phyloP scores from a whole-genome alignment of 2,329 filamentous ascomycete species.

The Botrytis cinerea region DNA sequence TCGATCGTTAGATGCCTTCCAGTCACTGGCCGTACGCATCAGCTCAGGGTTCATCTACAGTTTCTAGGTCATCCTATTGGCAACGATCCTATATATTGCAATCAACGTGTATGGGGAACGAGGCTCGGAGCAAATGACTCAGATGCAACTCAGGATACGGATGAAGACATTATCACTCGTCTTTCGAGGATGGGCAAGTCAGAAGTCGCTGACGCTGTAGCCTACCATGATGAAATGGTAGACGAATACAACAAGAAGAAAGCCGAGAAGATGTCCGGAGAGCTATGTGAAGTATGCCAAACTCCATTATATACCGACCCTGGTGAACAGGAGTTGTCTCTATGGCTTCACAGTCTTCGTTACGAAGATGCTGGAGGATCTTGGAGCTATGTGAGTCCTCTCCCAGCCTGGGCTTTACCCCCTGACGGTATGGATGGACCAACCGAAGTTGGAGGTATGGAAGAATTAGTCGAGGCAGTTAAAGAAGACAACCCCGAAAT shows the following conservation, averaged over 20 bases:
- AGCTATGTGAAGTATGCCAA: conserved; percentile 76
- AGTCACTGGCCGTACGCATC: conserved; percentile 90
- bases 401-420: conserved; percentile 86
- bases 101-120: conserved; percentile 85
- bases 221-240: conserved; percentile 93
- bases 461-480: conserved; percentile 57
- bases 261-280: conserved; percentile 89
- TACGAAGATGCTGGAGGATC: conserved; percentile 81
- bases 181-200: conserved; percentile 91
- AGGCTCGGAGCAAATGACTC: conserved; percentile 68
- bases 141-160: conserved; percentile 69
- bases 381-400: conserved; percentile 84
- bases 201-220: conserved; percentile 85
- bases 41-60: conserved; percentile 91
- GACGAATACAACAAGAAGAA: conserved; percentile 86
- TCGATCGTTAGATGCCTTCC: conserved; percentile 94
- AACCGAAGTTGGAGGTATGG: conserved; percentile 63
- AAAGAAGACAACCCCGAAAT: conserved; percentile 42
- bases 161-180: conserved; percentile 86
- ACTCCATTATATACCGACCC: conserved; percentile 94
- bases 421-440: conserved; percentile 62
- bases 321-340: conserved; percentile 82
- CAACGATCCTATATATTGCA: conserved; percentile 97
- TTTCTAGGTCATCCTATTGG: conserved; percentile 92
- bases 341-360: conserved; percentile 89